These are phyloP conservation scores for Blumeria graminis DNA, from an alignment of 2,329 filamentous ascomycete genomes.

Conservation along the genomic window DNA sequence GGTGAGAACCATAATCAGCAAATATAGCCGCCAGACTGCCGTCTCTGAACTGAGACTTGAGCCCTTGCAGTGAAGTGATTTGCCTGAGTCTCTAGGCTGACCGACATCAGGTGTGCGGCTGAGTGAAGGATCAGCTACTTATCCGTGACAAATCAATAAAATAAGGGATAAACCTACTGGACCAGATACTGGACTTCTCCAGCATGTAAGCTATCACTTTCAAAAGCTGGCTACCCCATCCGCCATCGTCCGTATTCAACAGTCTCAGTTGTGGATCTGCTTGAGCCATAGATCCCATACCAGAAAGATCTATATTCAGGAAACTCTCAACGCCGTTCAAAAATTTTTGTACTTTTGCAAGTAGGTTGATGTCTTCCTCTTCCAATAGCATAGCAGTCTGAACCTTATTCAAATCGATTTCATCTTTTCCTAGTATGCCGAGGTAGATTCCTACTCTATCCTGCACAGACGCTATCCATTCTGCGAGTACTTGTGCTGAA, in stretches of 20 bases:
- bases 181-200: conserved; percentile 46
- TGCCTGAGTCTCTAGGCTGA: no score
- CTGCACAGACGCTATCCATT: conserved; percentile 84
- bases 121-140: no score
- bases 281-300: conserved; percentile 26
- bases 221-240: conserved; percentile 67
- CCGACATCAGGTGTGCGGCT: no score
- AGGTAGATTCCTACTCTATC: conserved; percentile 80
- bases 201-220: conserved; percentile 58
- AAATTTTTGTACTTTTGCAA: conserved; percentile 63
- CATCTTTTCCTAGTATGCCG: conserved; percentile 63
- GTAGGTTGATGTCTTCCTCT: conserved; percentile 68
- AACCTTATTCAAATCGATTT: conserved; percentile 55
- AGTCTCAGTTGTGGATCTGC: conserved; percentile 26
- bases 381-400: conserved; percentile 78
- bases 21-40: no score
- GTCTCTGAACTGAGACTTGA: no score
- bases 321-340: conserved; percentile 56
- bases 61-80: no score
- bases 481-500: conserved; percentile 77
- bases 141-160: background rate
- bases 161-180: conserved; percentile 31
- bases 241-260: conserved; percentile 36
- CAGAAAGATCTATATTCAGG: conserved; percentile 36
- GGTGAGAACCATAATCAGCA: no score